Conservation (phyloP, 1,284 basidiomycete species). For the Rhodotorula sp. region DNA sequence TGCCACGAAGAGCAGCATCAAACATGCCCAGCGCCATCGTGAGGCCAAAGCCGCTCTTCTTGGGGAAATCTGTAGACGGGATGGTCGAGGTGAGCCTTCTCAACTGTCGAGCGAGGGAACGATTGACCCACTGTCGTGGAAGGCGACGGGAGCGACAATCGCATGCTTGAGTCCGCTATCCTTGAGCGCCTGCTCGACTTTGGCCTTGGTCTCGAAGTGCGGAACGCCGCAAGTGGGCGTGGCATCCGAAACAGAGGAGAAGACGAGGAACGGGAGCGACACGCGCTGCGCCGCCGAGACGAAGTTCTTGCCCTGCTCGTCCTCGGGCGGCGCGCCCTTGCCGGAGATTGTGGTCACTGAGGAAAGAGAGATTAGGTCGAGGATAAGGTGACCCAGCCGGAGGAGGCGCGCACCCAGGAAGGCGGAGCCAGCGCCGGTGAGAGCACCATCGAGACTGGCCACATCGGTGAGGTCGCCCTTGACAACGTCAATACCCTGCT, state of each 20-base stretch:
- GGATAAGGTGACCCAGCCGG: no score
- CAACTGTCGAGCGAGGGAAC: no score
- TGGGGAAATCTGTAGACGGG: slow-evolving; percentile 6
- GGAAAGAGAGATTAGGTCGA: background rate
- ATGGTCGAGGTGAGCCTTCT: background rate
- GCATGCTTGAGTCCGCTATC: slow-evolving; percentile 5
- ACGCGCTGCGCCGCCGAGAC: slow-evolving; percentile 10
- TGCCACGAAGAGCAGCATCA: slow-evolving; percentile 19
- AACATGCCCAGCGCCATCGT: slow-evolving; percentile 17
- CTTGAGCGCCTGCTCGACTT: slow-evolving; percentile 24
- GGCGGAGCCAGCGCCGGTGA: slow-evolving; percentile 4
- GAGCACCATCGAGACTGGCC: background rate
- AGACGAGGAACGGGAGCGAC: slow-evolving; percentile 17
- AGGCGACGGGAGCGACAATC: slow-evolving; percentile 17
- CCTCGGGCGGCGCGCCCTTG: slow-evolving; percentile 7
- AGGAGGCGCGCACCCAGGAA: slow-evolving; percentile 7
- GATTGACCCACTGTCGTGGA: slow-evolving; percentile 6
- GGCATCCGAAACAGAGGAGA: slow-evolving; percentile 21
- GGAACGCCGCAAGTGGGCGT: slow-evolving; percentile 20
- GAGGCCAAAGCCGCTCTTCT: background rate
- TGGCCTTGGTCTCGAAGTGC: slow-evolving; percentile 32
- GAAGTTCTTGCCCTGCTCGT: slow-evolving; percentile 23
- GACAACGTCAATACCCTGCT: slow-evolving; percentile 16
- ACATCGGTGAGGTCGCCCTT: slow-evolving; percentile 7
- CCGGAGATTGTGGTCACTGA: slow-evolving; percentile 16